Evolutionary conservation across 306 rosid species (phyloP).

Genomic region (Carpinus fangiana): DNA sequence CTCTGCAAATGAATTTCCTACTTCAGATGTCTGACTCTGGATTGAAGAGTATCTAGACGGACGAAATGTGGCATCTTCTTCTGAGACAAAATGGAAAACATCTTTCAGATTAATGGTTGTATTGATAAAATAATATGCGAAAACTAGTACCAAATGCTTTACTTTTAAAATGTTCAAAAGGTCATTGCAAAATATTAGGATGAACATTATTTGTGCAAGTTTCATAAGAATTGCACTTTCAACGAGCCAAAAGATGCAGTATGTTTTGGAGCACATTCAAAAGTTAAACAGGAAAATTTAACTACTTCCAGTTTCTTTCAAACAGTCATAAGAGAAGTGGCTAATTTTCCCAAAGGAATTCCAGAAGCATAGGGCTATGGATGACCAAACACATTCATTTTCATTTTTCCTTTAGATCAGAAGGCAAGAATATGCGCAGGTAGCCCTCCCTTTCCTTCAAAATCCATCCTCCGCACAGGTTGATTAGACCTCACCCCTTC

Average conservation of each 20-base stretch:
- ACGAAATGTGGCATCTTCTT: slow-evolving; percentile 49
- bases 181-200: background rate
- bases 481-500: background rate
- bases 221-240: slow-evolving; percentile 2
- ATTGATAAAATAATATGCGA: background rate
- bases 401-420: background rate
- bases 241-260: background rate
- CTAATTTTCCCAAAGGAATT: background rate
- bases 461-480: background rate
- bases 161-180: background rate
- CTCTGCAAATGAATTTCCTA: slow-evolving; percentile 49
- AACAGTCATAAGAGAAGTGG: background rate
- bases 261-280: background rate
- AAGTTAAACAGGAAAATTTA: background rate
- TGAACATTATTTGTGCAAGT: background rate
- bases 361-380: background rate
- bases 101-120: slow-evolving; percentile 5
- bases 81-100: slow-evolving; percentile 40
- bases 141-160: background rate
- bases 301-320: background rate
- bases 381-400: background rate
- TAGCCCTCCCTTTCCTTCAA: background rate
- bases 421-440: background rate
- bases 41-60: slow-evolving; percentile 56
- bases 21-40: slow-evolving; percentile 40